Conservation (phyloP, 106 monocot genomes). For the Dendrobium catenatum region DNA sequence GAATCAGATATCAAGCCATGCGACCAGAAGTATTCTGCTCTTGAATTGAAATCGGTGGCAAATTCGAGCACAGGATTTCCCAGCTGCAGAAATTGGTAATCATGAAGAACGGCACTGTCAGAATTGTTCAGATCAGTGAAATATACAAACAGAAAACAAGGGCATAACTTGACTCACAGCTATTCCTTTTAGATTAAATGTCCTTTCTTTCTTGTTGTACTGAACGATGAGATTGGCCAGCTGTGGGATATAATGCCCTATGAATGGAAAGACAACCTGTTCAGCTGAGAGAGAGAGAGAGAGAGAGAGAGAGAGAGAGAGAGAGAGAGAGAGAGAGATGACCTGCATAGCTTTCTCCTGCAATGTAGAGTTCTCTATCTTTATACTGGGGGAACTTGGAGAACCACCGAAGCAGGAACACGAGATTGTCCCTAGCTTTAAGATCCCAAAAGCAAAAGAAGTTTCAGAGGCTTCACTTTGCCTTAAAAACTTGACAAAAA, state of each 20-base stretch:
- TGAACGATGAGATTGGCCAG: conserved; percentile 82
- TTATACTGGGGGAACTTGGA: conserved; percentile 76
- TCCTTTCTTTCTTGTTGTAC: conserved; percentile 52
- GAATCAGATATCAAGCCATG: conserved; percentile 95
- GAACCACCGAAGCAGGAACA: conserved; percentile 70
- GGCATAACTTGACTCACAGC: conserved; percentile 9
- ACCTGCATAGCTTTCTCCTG: conserved; percentile 97
- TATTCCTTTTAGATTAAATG: conserved; percentile 79
- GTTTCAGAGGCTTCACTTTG: conserved; percentile 6
- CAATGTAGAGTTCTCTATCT: conserved; percentile 65
- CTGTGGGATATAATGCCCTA: conserved; percentile 95
- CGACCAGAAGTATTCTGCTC: conserved; percentile 96
- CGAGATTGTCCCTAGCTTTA: conserved; percentile 89
- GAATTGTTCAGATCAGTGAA: background rate
- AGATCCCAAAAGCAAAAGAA: conserved; percentile 6
- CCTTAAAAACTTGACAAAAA: background rate
- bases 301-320: conserved; percentile 6
- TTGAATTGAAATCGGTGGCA: conserved; percentile 92
- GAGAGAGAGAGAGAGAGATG: background rate
- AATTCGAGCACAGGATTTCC: conserved; percentile 95
- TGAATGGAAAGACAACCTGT: background rate
- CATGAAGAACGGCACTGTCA: background rate
- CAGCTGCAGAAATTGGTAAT: conserved; percentile 29
- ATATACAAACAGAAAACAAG: background rate
- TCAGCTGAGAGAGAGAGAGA: background rate